Evolutionary conservation across 306 rosid species (phyloP).

Genomic region (Quercus suber): DNA sequence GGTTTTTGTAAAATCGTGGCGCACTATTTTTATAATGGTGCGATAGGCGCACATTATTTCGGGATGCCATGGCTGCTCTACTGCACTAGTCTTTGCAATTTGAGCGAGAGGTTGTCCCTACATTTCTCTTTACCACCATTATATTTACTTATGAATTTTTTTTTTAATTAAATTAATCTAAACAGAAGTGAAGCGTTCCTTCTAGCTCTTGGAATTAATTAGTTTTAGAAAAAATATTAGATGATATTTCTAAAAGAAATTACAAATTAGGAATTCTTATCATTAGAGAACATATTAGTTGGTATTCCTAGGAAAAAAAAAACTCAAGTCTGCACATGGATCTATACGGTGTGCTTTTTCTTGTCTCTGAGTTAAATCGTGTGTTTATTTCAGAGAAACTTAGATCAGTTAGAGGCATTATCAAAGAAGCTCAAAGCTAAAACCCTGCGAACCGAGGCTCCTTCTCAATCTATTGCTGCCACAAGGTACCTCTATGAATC

Average conservation of each 20-base stretch:
- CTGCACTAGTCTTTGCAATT: too few species aligned
- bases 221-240: not conserved
- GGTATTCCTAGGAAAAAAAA: not conserved
- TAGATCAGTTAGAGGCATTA: conserved; percentile 90
- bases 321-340: not conserved
- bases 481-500: conserved; percentile 58
- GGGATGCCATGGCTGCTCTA: too few species aligned
- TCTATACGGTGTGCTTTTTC: not conserved
- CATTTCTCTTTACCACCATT: too few species aligned
- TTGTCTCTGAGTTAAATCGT: conserved; percentile 19
- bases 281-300: not conserved
- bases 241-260: not conserved
- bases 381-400: conserved; percentile 66
- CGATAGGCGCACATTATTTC: too few species aligned
- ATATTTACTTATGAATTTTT: too few species aligned
- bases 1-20: too few species aligned
- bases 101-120: too few species aligned
- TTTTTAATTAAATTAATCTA: not conserved
- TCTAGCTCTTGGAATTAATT: conserved; percentile 6
- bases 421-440: conserved; percentile 98
- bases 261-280: not conserved
- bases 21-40: too few species aligned
- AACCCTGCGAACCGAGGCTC: conserved; percentile 78
- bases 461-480: conserved; percentile 91
- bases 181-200: conserved; percentile 3